Evolutionary conservation across 1,284 basidiomycete species (phyloP), one percentile per base, ranked within the genome.

Genomic region (Rhodotorula sp.): DNA sequence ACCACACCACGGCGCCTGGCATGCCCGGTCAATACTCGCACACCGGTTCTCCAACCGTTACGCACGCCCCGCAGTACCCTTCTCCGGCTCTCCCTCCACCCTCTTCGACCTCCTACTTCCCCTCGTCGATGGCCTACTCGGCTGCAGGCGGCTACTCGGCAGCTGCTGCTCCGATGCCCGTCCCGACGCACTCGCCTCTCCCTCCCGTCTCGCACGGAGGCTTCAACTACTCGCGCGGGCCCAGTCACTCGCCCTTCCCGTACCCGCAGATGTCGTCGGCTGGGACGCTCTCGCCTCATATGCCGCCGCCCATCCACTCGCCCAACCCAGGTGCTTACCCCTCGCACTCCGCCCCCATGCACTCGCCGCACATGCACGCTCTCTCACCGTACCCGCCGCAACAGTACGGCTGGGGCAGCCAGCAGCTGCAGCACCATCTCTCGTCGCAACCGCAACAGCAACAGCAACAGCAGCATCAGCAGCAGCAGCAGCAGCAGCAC

Each of bases 1-100:
- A 66, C 54, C 64, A 63, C 64, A 46, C 70, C 17, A 52, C 63
- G 10, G 66, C 60, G 8, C 67, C 66, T 2, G 32, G 32, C 11
- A 34, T 59, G 19, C 54, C 52, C 11, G 30, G 47, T 9, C 57
- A 61, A 4, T 63, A 63, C 58, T 62, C 70, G 24, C 56, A 62
- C 24, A 51, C 52, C 15, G 39, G 58, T 8, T 36, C 70, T n/a
- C 64, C 64, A 9, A 27, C 39, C 13, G 19, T 47, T 24, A 20
- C 62, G 36, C 63, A 65, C 24, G n/a, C 63, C 30, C 56, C 63
- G 29, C 48, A 59, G 49, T 58, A 65, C 49, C 36, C 56, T 2
- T 46, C 56, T 4, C 56, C 48, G 13, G 29, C 39, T 10, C 17
- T 29, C 29, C 24, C 15, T n/a, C 13, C 39, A 10, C 2, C 54